Base-by-base conservation (phyloP, 2,329 filamentous ascomycete genomes). In the Aureobasidium sp. region DNA sequence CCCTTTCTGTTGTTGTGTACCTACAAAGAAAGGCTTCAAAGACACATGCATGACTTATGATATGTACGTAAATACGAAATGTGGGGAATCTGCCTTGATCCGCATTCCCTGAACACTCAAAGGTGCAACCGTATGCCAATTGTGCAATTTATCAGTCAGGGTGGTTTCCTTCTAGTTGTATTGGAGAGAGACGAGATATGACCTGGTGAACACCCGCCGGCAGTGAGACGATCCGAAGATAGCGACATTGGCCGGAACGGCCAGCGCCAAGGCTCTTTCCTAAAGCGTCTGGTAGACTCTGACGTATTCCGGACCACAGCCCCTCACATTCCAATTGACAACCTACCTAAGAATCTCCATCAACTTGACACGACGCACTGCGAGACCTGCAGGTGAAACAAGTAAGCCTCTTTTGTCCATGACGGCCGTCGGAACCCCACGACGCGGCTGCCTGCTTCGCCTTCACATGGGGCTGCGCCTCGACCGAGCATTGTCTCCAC, bases 311-410 rank as follows among this genome's bases (percentile, higher is more conserved):
- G 32, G 39, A 38, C 45, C 45, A 22, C 45, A 38, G 34, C 45
- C 42, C 45, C 45, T 49, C 45, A 49, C 45, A 22, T 29, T 49
- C 45, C 45, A 49, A 49, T 49, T 49, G 45, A 49, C 45, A 34
- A 49, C 45, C 45, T 49, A 49, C 45, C 45, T 49, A 30, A 49
- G 45, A 38, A 24, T 29, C 45, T 49, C 32, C 32, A 38, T 39
- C 45, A 21, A 38, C 45, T 34, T 25, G 44, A 49, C 24, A 39
- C 45, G 25, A 22, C 16, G 32, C 25, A 39, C 34, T 25, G 17
- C 29, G 24, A 49, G 24, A 38, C 34, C 25, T 39, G 22, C 45
- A 30, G 29, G 12, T 39, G 32, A 29, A 38, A 49, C 45, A 29
- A 16, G 45, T 49, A n/a, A 30, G 45, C 39, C 34, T 39, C 34